A percentile compares a stretch with the other conserved stretches of the same genome.
phyloP scores from a whole-genome alignment of 495 filamentous ascomycete species.

The Aspergillus diversus region DNA sequence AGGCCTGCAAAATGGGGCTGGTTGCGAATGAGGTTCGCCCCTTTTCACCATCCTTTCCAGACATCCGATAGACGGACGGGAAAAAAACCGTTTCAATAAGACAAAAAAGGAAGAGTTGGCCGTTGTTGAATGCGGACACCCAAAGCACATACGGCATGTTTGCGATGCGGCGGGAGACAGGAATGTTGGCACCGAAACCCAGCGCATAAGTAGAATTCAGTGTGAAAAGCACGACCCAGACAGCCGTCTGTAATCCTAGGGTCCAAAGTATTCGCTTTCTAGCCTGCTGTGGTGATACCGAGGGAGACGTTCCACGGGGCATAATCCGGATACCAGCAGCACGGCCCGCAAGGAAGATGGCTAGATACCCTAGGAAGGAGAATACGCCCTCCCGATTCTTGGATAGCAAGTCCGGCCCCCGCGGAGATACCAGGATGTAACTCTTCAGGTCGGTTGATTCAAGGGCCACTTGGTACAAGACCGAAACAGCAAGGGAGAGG shows the following conservation, averaged over 20 bases:
- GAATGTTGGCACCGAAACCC: constrained; percentile 64
- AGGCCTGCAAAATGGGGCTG: constrained; percentile 76
- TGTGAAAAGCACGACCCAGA: constrained; percentile 71
- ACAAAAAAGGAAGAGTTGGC: constrained; percentile 77
- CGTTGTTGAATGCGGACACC: constrained; percentile 85
- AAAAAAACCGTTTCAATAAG: constrained; percentile 77
- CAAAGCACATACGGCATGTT: constrained; percentile 94
- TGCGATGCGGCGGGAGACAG: constrained; percentile 84
- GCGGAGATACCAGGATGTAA: constrained; percentile 82
- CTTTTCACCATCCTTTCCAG: constrained; percentile 42
- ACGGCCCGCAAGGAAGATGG: constrained; percentile 92
- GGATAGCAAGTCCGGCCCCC: constrained; percentile 71
- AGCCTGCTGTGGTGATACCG: constrained; percentile 41
- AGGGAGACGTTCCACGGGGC: constrained; percentile 54
- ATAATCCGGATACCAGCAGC: constrained; percentile 78
- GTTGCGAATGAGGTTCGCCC: constrained; percentile 72
- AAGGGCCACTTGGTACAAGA: constrained; percentile 72
- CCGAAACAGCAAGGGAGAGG: constrained; percentile 66
- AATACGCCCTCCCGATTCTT: constrained; percentile 94
- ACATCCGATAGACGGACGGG: constrained; percentile 64
- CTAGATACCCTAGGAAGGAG: constrained; percentile 90
- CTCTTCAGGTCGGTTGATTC: constrained; percentile 77
- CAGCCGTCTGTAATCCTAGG: constrained; percentile 59
- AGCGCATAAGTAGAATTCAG: constrained; percentile 67
- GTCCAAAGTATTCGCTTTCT: constrained; percentile 60